phyloP scores from a whole-genome alignment of 768 basidiomycete species.

The Serendipita indica region DNA sequence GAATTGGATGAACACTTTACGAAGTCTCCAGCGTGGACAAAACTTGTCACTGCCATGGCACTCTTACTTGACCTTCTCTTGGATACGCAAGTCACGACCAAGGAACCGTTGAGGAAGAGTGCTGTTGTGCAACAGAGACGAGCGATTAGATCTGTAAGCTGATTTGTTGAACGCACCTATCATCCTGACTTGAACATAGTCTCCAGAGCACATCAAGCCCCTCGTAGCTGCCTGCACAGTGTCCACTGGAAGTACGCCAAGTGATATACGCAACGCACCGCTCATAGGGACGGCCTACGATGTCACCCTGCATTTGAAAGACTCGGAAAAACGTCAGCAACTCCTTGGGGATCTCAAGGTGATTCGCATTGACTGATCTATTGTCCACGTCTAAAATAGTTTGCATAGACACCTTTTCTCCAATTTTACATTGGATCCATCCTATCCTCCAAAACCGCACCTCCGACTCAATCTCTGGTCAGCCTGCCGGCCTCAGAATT shows the following conservation, averaged over 20 bases:
- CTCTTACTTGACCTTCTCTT: conserved; percentile 44
- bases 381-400: not conserved
- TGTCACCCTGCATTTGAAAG: conserved; percentile 53
- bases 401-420: conserved; percentile 39
- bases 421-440: conserved; percentile 44
- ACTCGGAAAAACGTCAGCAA: too few species aligned
- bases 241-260: conserved; percentile 34
- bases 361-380: too few species aligned
- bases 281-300: conserved; percentile 60
- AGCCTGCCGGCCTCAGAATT: conserved; percentile 17
- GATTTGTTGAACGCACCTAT: not conserved
- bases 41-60: conserved; percentile 43
- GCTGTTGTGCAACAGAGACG: conserved; percentile 46
- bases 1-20: conserved; percentile 31
- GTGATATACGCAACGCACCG: conserved; percentile 28
- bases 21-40: conserved; percentile 34
- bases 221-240: conserved; percentile 42
- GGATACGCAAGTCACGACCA: conserved; percentile 36
- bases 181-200: conserved; percentile 16
- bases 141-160: conserved; percentile 47
- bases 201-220: conserved; percentile 29
- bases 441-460: conserved; percentile 48
- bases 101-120: conserved; percentile 44
- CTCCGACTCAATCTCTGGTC: conserved; percentile 47
- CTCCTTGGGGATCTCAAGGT: too few species aligned